Base-by-base conservation (phyloP, 306 rosid genomes). In the Cyclanthera cordifolia region DNA sequence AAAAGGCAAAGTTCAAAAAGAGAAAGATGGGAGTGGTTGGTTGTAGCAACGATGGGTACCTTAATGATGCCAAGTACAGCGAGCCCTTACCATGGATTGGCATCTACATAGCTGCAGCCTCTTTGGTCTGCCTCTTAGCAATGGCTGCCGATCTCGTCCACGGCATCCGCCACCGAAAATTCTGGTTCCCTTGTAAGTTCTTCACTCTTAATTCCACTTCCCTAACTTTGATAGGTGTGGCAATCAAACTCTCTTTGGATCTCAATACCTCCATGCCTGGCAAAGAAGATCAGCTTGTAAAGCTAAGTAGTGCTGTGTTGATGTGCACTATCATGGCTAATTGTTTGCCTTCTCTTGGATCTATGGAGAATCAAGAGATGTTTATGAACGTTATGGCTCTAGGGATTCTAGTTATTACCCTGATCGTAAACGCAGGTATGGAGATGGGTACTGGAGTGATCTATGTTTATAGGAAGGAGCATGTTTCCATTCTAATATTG, bases 51-150 rank as follows among this genome's bases (percentile, higher is more conserved):
- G 65, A 80, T 48, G 96, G 92, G 50, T 4, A 45, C 54, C 78
- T 92, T 75, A 85, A 92, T 27, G 89, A 69, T 50, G 52, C 87
- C 1, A 82, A 82, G 45, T 92, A 85, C 84, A 87, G 85, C 74
- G 77, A 76, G 69, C 98, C 96, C 0, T 73, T 92, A 87, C 97
- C 97, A 50, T 92, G 98, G 98, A 83, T 92, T 30, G 98, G 96
- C 53, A 58, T 87, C 59, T 92, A 89, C 73, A 86, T 92, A 76
- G 92, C 85, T 23, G 82, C 84, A 71, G 98, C 96, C 66, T 82
- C 96, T 14, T 48, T 83, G 0, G 77, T 76, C 0, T 89, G 95
- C 70, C 79, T 92, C 49, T 49, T 80, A 23, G 82, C 89, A 28
- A 80, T 84, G 85, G 85, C 85, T 5, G 76, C 77, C 20, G 98